These are phyloP conservation scores for Linum usitatissimum DNA, from an alignment of 345 rosid genomes.

Conservation along the genomic window DNA sequence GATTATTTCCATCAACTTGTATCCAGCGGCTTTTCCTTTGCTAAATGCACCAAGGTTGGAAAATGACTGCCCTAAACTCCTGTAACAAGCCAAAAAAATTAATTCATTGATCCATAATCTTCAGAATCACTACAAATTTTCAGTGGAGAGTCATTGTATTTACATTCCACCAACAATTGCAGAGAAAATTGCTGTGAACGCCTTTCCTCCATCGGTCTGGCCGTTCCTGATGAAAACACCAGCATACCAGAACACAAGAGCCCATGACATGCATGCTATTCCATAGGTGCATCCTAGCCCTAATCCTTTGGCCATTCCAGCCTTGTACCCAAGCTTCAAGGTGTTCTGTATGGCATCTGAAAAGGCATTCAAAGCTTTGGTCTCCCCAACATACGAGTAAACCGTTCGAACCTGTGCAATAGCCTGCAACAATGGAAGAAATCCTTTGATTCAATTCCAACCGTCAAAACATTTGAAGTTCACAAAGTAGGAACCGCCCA, in stretches of 20 bases:
- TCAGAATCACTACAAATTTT: background rate
- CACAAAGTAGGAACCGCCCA: background rate
- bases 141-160: conserved; percentile 8
- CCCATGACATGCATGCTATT: conserved; percentile 99
- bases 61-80: conserved; percentile 99
- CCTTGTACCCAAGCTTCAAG: conserved; percentile 91
- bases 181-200: conserved; percentile 96
- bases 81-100: conserved; percentile 24
- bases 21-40: conserved; percentile 97
- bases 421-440: conserved; percentile 33
- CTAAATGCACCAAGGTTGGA: conserved; percentile 98
- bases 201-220: conserved; percentile 92
- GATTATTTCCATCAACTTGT: conserved; percentile 90
- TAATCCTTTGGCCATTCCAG: conserved; percentile 99
- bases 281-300: conserved; percentile 98
- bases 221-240: conserved; percentile 96
- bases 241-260: conserved; percentile 99
- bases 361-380: conserved; percentile 80
- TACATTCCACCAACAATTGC: conserved; percentile 99
- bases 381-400: conserved; percentile 93
- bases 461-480: background rate
- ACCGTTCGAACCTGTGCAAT: conserved; percentile 97
- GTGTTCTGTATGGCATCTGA: conserved; percentile 95
- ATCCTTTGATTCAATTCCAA: conserved; percentile 4
- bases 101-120: background rate